phyloP scores from a whole-genome alignment of 148 eudicot species.

The Spergularia marina region DNA sequence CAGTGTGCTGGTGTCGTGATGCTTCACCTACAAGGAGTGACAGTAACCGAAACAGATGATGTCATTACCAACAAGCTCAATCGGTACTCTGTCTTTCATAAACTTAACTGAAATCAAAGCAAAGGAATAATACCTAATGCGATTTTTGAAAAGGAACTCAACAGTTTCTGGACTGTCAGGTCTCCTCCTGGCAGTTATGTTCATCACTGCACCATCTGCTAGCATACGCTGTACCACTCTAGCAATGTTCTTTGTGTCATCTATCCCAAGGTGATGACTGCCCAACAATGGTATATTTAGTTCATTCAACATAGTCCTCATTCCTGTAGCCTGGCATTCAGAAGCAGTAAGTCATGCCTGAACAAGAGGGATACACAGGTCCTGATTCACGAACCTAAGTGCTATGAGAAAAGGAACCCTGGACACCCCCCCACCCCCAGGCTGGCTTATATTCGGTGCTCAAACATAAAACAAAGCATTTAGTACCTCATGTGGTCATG shows the following conservation, averaged over 20 bases:
- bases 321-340: constrained; percentile 75
- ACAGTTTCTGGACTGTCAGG: constrained; percentile 42
- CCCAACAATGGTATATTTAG: constrained; percentile 61
- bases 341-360: constrained; percentile 12
- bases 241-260: constrained; percentile 81
- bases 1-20: not conserved
- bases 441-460: too few species aligned
- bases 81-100: not conserved
- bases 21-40: constrained; percentile 16
- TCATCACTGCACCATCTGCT: constrained; percentile 70
- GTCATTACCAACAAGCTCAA: not conserved
- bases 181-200: constrained; percentile 68
- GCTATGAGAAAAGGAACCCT: not conserved
- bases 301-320: constrained; percentile 82
- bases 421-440: not conserved
- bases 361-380: not conserved
- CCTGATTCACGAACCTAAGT: not conserved
- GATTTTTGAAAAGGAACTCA: constrained; percentile 65
- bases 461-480: too few species aligned
- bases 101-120: not conserved
- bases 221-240: constrained; percentile 77
- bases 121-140: constrained; percentile 47
- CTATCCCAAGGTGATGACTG: constrained; percentile 95
- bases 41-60: not conserved
- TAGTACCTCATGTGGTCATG: too few species aligned